Evolutionary conservation across 768 basidiomycete genomes (phyloP), one percentile per base, ranked within the genome.

Genomic region (Boletales sp.): DNA sequence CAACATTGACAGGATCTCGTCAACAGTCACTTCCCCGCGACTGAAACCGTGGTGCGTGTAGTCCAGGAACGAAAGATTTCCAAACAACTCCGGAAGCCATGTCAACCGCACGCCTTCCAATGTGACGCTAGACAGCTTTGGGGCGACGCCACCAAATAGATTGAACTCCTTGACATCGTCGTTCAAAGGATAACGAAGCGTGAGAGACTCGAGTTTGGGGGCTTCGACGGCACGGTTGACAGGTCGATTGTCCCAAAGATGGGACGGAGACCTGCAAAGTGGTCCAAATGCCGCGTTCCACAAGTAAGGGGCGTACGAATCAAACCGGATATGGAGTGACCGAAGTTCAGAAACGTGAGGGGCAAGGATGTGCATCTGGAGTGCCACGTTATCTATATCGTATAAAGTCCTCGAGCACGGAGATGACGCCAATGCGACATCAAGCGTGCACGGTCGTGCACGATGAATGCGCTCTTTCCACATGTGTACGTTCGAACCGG

Each of bases 21-120:
- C 60, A 9, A 81, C 73, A 3, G 83, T 80, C 47, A 77, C 73
- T 51, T 76, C 68, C 5, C 81, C 85, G 17, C 63, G 66, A 35
- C 76, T 84, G 66, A 86, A 85, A 18, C 82, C 80, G 51, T 87
- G 86, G 56, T 88, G 86, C 1, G 82, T 81, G 56, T 87, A 88
- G 64, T 87, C 82, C 38, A 89, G 73, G 58, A 71, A 79, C 7
- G 76, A 78, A 39, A 88, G 70, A 60, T 83, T 82, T 35, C 71
- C 69, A 57, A 82, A 87, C 31, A 87, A 69, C 10, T 77, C 77
- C 31, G 84, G 80, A 12, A 76, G 61, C 84, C 85, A 87, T 4
- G 74, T 66, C 45, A 88, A 63, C 51, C 82, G 76, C 37, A 86
- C 76, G 4, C 86, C 86, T 47, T 84, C 78, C n/a, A 87, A 51